Conservation (phyloP, 2,329 filamentous ascomycete genomes). For the Acephala macrosclerotiorum region DNA sequence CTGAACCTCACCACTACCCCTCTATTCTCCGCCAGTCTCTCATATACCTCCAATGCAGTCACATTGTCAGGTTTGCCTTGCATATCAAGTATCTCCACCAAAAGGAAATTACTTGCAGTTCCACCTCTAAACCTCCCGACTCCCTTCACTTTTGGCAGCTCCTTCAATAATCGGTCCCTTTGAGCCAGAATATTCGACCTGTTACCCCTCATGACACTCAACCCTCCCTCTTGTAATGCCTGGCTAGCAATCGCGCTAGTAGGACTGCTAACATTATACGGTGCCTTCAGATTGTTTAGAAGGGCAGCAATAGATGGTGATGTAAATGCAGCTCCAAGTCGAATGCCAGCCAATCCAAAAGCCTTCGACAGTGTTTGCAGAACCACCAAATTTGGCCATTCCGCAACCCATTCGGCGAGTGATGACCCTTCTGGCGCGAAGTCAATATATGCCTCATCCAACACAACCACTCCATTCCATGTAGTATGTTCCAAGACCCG, state of each 20-base stretch:
- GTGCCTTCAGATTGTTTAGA: conserved; percentile 92
- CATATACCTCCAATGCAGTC: conserved; percentile 81
- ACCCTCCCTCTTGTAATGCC: conserved; percentile 71
- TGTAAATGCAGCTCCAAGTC: conserved; percentile 86
- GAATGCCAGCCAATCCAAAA: conserved; percentile 93
- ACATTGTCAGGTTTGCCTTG: conserved; percentile 80
- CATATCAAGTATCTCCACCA: conserved; percentile 84
- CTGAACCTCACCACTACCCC: conserved; percentile 94
- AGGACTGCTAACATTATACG: conserved; percentile 92
- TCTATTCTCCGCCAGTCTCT: conserved; percentile 81
- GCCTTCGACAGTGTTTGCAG: conserved; percentile 99
- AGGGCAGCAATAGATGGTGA: conserved; percentile 76
- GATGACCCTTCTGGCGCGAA: conserved; percentile 83
- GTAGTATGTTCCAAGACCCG: conserved; percentile 81
- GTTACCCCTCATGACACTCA: conserved; percentile 77
- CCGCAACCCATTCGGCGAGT: conserved; percentile 88
- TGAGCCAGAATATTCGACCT: conserved; percentile 75
- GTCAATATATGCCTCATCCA: conserved; percentile 97
- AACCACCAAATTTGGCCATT: conserved; percentile 95
- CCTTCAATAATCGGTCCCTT: conserved; percentile 75
- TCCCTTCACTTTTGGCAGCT: conserved; percentile 78
- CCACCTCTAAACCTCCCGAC: conserved; percentile 85
- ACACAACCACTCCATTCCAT: conserved; percentile 93
- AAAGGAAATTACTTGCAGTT: conserved; percentile 83
- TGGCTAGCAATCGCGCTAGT: conserved; percentile 82